Base-by-base conservation (phyloP, 805 yeast species). In the Cephaloascus fragrans region DNA sequence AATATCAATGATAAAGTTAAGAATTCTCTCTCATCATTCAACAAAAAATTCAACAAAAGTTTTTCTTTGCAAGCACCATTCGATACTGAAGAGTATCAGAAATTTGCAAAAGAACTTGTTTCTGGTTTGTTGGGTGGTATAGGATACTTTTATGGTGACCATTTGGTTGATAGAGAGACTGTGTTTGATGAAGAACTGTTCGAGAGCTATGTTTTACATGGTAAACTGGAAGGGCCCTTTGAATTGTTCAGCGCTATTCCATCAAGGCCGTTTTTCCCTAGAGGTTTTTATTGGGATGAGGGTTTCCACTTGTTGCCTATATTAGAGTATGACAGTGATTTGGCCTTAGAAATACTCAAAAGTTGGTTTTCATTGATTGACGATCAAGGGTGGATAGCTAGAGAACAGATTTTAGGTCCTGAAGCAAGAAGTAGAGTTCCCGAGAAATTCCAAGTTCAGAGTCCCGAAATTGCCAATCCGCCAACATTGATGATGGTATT, bases 281-380 rank as follows among this genome's bases (percentile, higher is more conserved):
- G 98, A 45, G 98, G 98, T 0, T 93, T 93, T 53, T 87, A 85
- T 53, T 93, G 98, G 98, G 98, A 93, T 59, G 98, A 93, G 61
- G 98, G 98, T 0, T 93, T 93, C 59, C 96, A 90, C 56, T 65
- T 90, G 43, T 64, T 89, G 32, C 95, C 95, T 5, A 64, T 93
- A 31, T 58, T 84, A 48, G 81, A 82, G 36, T 89, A 82, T 54
- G 97, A 93, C 58, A 70, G 84, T 14, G 95, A 86, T 51, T 64
- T 89, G 34, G 85, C 78, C 0, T 65, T 88, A 44, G 93, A 86
- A 46, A 80, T 93, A 15, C 54, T 89, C 41, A 71, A 80, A 51
- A 83, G 95, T 38, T 93, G 98, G 98, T 85, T 90, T 55, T 59
- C 71, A 29, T 60, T 85, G 32, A 85, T 88, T 44, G 96, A 90